phyloP scores from a whole-genome alignment of 106 monocot genomes.

The Gastrodia elata region DNA sequence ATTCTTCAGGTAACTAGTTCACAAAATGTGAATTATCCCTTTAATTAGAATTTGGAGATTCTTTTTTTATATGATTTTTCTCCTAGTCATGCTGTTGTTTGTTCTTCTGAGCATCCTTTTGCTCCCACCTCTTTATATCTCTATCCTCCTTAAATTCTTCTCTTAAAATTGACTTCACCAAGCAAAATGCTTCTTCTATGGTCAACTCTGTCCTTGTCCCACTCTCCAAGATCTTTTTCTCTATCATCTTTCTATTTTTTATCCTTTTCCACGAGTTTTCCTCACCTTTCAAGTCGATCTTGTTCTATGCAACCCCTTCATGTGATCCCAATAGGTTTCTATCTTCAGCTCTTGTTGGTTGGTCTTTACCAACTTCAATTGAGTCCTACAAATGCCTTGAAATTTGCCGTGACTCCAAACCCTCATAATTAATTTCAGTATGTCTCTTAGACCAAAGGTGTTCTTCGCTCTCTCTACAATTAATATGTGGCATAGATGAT shows the following conservation, averaged over 20 bases:
- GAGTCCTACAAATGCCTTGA: constrained; percentile 22
- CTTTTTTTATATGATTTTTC: constrained; percentile 37
- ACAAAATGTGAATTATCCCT: constrained; percentile 33
- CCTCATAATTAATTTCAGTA: constrained; percentile 34
- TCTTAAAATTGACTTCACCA: constrained; percentile 23
- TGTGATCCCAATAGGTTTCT: constrained; percentile 29
- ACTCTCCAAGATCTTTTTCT: constrained; percentile 51
- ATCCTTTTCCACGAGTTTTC: constrained; percentile 71
- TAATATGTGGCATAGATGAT: constrained; percentile 23
- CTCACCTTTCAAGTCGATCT: constrained; percentile 50
- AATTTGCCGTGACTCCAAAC: constrained; percentile 38
- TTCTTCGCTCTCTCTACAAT: constrained; percentile 58
- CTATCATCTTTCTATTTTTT: constrained; percentile 65
- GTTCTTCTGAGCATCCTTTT: constrained; percentile 44
- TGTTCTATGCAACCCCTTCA: constrained; percentile 69
- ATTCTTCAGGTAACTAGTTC: constrained; percentile 31
- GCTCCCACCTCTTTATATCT: constrained; percentile 48
- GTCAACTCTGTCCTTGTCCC: constrained; percentile 66
- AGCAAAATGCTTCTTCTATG: constrained; percentile 18
- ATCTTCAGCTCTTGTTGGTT: constrained; percentile 26
- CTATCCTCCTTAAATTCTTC: constrained; percentile 49
- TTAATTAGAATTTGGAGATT: constrained; percentile 26
- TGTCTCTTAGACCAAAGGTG: constrained; percentile 37
- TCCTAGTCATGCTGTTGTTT: constrained; percentile 48
- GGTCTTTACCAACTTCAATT: constrained; percentile 37